Evolutionary conservation across 306 rosid genomes (phyloP).

Genomic region (Dryas octopetala): DNA sequence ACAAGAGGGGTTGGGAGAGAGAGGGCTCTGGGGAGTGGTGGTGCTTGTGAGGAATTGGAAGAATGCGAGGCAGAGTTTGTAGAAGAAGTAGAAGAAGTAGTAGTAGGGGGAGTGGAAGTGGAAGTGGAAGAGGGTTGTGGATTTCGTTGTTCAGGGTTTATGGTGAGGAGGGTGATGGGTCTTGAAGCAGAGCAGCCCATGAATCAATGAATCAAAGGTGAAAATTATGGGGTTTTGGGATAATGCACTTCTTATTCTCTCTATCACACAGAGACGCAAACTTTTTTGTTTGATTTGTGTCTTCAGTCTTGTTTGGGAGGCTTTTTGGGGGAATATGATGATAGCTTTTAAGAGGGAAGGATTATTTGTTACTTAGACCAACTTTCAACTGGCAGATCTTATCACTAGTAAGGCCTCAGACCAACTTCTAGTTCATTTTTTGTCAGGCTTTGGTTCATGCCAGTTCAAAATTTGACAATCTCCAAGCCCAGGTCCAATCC

Average conservation of each 20-base stretch:
- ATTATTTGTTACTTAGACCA: no score
- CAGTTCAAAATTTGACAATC: not conserved
- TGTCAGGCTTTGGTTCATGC: not conserved
- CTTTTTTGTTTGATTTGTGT: constrained; percentile 20
- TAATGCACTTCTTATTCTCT: constrained; percentile 9
- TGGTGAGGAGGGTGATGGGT: constrained; percentile 46
- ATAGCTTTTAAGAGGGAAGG: not conserved
- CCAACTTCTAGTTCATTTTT: not conserved
- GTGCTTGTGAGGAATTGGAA: constrained; percentile 48
- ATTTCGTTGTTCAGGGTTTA: constrained; percentile 23
- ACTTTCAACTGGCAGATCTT: no score
- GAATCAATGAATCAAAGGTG: not conserved
- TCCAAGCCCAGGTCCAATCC: not conserved
- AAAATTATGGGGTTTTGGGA: not conserved
- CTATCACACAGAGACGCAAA: not conserved
- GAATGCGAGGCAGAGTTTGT: constrained; percentile 38
- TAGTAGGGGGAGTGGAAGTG: constrained; percentile 7
- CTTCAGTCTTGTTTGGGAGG: constrained; percentile 12
- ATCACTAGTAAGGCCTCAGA: not conserved
- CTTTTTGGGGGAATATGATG: constrained; percentile 18
- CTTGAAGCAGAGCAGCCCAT: constrained; percentile 94
- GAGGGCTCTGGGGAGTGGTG: constrained; percentile 44
- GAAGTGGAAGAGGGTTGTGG: constrained; percentile 33
- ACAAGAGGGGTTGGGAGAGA: constrained; percentile 65
- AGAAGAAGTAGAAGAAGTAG: constrained; percentile 2